These are phyloP conservation scores for Aspergillus avenaceus DNA, from an alignment of 495 filamentous ascomycete species.

Conservation along the genomic window DNA sequence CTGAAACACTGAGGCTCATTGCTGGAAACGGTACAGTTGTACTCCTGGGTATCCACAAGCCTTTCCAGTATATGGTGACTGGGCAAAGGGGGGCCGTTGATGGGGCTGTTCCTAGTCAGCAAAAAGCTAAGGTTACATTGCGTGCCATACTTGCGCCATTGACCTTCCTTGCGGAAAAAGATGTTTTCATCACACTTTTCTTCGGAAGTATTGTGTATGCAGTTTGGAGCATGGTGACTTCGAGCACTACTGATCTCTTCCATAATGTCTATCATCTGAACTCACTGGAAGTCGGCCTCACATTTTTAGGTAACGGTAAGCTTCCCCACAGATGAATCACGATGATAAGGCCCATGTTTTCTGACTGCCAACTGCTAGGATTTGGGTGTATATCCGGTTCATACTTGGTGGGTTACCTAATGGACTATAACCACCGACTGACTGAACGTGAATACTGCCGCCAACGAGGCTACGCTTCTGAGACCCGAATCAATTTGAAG, in stretches of 20 bases:
- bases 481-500: slow-evolving; percentile 36
- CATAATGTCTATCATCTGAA: slow-evolving; percentile 29
- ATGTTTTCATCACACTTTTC: slow-evolving; percentile 41
- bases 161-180: slow-evolving; percentile 36
- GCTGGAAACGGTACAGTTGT: slow-evolving; percentile 63
- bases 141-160: slow-evolving; percentile 38
- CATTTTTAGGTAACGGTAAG: slow-evolving; percentile 38
- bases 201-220: slow-evolving; percentile 46
- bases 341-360: background rate
- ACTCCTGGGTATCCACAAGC: slow-evolving; percentile 33
- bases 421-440: slow-evolving; percentile 36
- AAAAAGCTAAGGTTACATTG: slow-evolving; percentile 27
- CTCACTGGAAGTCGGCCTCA: slow-evolving; percentile 34
- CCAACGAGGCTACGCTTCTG: slow-evolving; percentile 34
- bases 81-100: background rate
- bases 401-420: slow-evolving; percentile 33
- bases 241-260: slow-evolving; percentile 44
- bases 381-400: slow-evolving; percentile 36
- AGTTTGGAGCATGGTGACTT: slow-evolving; percentile 50
- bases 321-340: background rate
- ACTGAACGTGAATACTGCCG: slow-evolving; percentile 37
- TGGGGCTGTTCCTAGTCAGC: slow-evolving; percentile 19
- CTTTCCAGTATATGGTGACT: slow-evolving; percentile 31
- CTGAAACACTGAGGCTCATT: slow-evolving; percentile 67
- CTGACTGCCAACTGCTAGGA: slow-evolving; percentile 13